Evolutionary conservation across 2,329 filamentous ascomycete genomes (phyloP), one percentile per base, ranked within the genome.

Genomic region (Sporothrix sp.): DNA sequence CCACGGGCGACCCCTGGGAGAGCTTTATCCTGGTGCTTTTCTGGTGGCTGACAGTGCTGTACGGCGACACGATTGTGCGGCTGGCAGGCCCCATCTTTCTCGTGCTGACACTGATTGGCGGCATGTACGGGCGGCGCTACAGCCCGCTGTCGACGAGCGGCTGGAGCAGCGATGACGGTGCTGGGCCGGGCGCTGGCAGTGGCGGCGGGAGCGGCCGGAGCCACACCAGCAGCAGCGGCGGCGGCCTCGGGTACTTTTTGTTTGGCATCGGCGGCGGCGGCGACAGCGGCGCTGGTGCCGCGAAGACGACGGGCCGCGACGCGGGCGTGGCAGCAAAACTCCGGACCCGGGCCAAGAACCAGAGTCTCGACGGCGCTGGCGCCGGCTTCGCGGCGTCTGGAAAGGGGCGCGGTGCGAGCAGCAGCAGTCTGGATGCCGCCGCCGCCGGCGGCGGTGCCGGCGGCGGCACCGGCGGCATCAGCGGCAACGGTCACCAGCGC

Each of bases 1-100:
- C 88, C 8, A 90, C 85, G 1, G 85, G 80, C 35, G 93, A 98
- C 64, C 82, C 90, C 0, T 98, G 91, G 91, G 89, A 97, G 72
- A 96, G 90, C 72, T 98, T 97, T 63, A 72, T 98, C 54, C 66
- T 98, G 28, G 76, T 98, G 3, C 82, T 82, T 16, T 75, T 71
- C 28, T 98, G 95, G 63, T 98, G 93, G 93, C 85, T 82, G 3
- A 68, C 82, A 10, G 84, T 87, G 13, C 74, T 96, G 18, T 97
- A 97, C 64, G 90, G 89, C 43, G 89, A 94, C 70, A 71, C 79
- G 18, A 73, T 95, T n/a, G 73, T 95, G 57, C 78, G 85, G 58
- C 84, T 82, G 67, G 84, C 85, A 1, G 93, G 90, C 0, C 93
- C 93, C 3, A 74, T 97, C 45, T 75, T 95, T 10, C 74, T 94